These are phyloP conservation scores for Aureobasidium sp. DNA, from an alignment of 2,329 filamentous ascomycete genomes.

Conservation along the genomic window DNA sequence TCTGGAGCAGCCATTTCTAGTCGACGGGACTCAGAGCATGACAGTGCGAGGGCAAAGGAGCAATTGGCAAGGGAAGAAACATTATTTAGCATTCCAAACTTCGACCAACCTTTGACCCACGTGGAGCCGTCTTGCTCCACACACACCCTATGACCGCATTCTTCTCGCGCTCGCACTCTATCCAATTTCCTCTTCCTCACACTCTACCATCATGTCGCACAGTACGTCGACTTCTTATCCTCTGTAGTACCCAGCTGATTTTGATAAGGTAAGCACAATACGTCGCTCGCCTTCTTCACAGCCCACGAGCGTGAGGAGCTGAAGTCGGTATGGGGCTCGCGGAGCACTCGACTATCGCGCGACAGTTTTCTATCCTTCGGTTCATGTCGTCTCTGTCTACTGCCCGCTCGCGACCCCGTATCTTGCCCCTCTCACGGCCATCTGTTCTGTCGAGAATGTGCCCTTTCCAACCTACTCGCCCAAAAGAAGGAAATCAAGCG, in stretches of 20 bases:
- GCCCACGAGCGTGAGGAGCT: slow-evolving; percentile 79
- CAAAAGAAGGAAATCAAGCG: slow-evolving; percentile 90
- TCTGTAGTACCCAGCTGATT: neutral
- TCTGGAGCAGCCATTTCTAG: slow-evolving; percentile 1
- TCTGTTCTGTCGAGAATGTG: slow-evolving; percentile 92
- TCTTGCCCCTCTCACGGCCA: slow-evolving; percentile 71
- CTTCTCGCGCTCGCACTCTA: neutral
- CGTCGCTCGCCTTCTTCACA: slow-evolving; percentile 87
- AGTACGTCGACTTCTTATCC: slow-evolving; percentile 17
- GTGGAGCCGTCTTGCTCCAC: neutral
- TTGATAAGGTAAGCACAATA: slow-evolving; percentile 63
- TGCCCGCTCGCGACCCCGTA: slow-evolving; percentile 72
- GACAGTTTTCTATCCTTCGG: slow-evolving; percentile 91
- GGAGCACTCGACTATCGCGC: slow-evolving; percentile 69
- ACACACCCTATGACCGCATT: neutral
- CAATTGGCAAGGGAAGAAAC: neutral
- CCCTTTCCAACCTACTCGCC: slow-evolving; percentile 78
- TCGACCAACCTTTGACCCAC: slow-evolving; percentile 9
- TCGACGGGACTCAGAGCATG: neutral
- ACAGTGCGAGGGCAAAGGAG: neutral
- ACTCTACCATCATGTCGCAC: slow-evolving; percentile 19
- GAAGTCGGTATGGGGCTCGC: slow-evolving; percentile 64
- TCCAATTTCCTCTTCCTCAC: neutral
- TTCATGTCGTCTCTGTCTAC: slow-evolving; percentile 79
- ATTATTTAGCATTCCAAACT: slow-evolving; percentile 10